These are phyloP conservation scores for Spatholobus suberectus DNA, from an alignment of 306 rosid species.

Conservation along the genomic window DNA sequence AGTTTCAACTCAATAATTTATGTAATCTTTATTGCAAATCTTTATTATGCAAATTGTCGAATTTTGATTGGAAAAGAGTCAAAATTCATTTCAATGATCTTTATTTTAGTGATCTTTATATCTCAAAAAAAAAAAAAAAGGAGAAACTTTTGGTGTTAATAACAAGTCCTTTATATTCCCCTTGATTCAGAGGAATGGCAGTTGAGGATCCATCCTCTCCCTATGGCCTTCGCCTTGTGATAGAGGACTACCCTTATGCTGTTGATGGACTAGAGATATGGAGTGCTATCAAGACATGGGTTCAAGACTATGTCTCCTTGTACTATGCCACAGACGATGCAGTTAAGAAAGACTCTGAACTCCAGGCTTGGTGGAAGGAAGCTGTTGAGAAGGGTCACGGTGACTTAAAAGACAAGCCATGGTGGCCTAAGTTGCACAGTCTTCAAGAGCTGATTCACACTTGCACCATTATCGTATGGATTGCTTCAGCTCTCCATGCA, in stretches of 20 bases:
- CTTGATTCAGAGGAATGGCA: conserved; percentile 63
- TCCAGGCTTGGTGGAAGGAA: conserved; percentile 78
- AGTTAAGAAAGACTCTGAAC: conserved; percentile 51
- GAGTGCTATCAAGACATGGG: conserved; percentile 66
- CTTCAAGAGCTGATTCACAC: conserved; percentile 43
- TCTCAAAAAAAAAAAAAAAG: too few species aligned
- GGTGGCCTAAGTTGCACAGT: conserved; percentile 67
- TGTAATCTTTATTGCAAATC: too few species aligned
- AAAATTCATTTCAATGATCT: too few species aligned
- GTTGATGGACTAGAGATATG: conserved; percentile 67
- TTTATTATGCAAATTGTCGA: too few species aligned
- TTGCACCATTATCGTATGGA: conserved; percentile 63
- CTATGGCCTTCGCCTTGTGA: conserved; percentile 58
- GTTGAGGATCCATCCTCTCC: conserved; percentile 52
- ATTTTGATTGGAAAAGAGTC: too few species aligned
- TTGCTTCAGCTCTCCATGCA: conserved; percentile 68
- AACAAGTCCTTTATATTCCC: neutral
- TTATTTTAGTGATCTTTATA: too few species aligned
- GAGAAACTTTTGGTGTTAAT: too few species aligned
- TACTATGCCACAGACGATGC: conserved; percentile 48
- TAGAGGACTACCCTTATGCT: conserved; percentile 67
- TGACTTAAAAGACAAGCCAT: conserved; percentile 54
- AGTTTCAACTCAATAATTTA: too few species aligned
- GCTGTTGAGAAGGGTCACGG: conserved; percentile 55
- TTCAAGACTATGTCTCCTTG: conserved; percentile 51